A percentile compares a stretch with the other conserved stretches of the same genome.
Evolutionary conservation across 345 rosid genomes (phyloP).

Genomic region (Lagerstroemia speciosa): DNA sequence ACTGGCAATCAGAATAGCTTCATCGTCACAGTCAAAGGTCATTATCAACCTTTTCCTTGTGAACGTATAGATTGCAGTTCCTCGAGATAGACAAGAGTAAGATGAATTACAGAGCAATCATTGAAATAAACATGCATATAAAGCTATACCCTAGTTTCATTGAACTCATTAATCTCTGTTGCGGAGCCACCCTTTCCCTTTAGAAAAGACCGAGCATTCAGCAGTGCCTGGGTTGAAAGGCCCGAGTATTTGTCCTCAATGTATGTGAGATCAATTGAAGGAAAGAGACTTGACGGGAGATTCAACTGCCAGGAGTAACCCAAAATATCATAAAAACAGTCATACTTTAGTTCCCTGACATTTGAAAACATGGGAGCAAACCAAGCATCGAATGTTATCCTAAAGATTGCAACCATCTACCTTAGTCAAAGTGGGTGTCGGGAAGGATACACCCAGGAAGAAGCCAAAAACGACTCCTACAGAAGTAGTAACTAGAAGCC

Average conservation of each 20-base stretch:
- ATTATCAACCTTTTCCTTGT: no score
- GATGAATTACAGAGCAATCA: background rate
- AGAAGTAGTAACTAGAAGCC: slow-evolving; percentile 56
- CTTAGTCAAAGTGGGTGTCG: slow-evolving; percentile 68
- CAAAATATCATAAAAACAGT: background rate
- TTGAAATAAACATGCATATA: background rate
- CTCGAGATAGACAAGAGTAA: background rate
- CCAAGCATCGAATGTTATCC: background rate
- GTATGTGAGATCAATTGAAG: slow-evolving; percentile 72
- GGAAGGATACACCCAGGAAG: slow-evolving; percentile 71
- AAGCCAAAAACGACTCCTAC: slow-evolving; percentile 67
- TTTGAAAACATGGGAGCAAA: slow-evolving; percentile 9
- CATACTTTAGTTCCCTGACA: background rate
- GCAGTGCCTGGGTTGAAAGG: slow-evolving; percentile 56
- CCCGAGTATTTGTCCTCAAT: slow-evolving; percentile 75
- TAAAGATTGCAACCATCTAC: slow-evolving; percentile 18
- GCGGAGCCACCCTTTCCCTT: slow-evolving; percentile 26
- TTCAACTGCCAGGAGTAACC: slow-evolving; percentile 43
- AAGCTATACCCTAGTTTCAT: slow-evolving; percentile 45
- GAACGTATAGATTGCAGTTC: background rate
- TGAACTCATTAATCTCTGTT: slow-evolving; percentile 17
- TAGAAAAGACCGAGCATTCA: slow-evolving; percentile 62
- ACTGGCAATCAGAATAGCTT: background rate
- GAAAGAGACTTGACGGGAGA: slow-evolving; percentile 70
- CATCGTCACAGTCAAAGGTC: background rate